Conservation (phyloP, 2,329 filamentous ascomycete genomes). For the Phialemoniopsis sp. region DNA sequence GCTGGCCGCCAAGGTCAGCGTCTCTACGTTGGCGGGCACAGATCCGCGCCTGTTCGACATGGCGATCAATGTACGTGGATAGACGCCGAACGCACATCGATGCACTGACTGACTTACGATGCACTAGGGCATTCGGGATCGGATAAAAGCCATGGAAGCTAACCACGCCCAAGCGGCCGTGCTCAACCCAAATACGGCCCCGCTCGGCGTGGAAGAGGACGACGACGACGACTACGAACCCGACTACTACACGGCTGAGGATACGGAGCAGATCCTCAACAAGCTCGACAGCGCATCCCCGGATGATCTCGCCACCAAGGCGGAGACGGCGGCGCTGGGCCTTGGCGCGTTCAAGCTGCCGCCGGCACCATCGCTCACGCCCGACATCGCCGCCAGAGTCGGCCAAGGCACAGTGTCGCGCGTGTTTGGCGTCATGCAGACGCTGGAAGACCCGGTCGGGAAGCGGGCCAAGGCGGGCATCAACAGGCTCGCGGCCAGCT, state of each 20-base stretch:
- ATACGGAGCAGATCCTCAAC: slow-evolving; percentile 73
- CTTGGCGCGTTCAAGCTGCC: slow-evolving; percentile 78
- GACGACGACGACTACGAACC: slow-evolving; percentile 88
- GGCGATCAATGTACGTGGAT: slow-evolving; percentile 62
- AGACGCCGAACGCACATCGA: not conserved
- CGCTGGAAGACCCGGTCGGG: slow-evolving; percentile 61
- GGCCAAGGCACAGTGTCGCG: slow-evolving; percentile 71
- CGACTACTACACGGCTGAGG: slow-evolving; percentile 73
- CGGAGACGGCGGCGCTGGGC: slow-evolving; percentile 51
- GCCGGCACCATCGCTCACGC: slow-evolving; percentile 67
- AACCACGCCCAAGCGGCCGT: slow-evolving; percentile 33
- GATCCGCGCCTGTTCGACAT: slow-evolving; percentile 65
- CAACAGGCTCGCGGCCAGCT: slow-evolving; percentile 77
- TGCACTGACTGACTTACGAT: slow-evolving; percentile 11
- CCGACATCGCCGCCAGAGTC: slow-evolving; percentile 67
- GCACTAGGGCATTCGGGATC: slow-evolving; percentile 44
- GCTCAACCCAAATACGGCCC: slow-evolving; percentile 54
- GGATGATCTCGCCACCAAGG: slow-evolving; percentile 39
- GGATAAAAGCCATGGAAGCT: slow-evolving; percentile 40
- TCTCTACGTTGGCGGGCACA: slow-evolving; percentile 70
- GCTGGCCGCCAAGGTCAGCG: slow-evolving; percentile 75
- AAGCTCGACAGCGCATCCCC: slow-evolving; percentile 69
- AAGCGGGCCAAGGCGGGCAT: slow-evolving; percentile 70
- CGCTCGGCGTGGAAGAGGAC: slow-evolving; percentile 66
- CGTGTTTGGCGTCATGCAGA: slow-evolving; percentile 73